A percentile compares a stretch with the other conserved stretches of the same genome.
Evolutionary conservation across 2,329 filamentous ascomycete genomes (phyloP).

Genomic region (Trichoderma polysporum): DNA sequence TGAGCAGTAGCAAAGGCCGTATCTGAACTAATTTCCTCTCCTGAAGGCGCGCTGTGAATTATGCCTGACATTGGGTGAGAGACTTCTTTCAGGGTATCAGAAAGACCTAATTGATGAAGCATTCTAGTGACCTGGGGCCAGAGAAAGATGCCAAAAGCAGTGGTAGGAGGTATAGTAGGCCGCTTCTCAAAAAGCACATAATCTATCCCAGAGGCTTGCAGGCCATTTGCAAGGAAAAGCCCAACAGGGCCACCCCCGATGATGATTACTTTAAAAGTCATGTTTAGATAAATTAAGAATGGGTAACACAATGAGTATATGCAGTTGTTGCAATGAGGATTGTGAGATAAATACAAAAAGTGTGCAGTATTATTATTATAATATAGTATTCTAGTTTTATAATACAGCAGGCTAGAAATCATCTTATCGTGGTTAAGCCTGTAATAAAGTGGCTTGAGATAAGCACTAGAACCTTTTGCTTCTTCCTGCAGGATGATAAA

Average conservation of each 20-base stretch:
- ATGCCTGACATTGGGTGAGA: not conserved
- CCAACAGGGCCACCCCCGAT: constrained; percentile 32
- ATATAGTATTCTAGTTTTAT: not conserved
- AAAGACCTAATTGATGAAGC: constrained; percentile 35
- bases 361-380: not conserved
- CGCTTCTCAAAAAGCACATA: constrained; percentile 41
- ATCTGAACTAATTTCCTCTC: not conserved
- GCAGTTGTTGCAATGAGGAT: too few relatives aligned
- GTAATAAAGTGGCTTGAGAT: not conserved
- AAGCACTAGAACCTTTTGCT: not conserved
- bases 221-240: constrained; percentile 28
- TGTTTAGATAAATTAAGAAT: not conserved
- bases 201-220: constrained; percentile 33
- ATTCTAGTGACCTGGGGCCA: constrained; percentile 30
- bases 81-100: not conserved
- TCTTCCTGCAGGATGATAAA: not conserved
- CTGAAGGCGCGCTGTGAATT: not conserved
- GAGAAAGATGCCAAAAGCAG: constrained; percentile 35
- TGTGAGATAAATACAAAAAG: not conserved
- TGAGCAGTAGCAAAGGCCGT: not conserved
- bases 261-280: constrained; percentile 29
- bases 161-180: constrained; percentile 29
- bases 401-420: not conserved
- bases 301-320: too few relatives aligned
- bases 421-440: not conserved